phyloP scores from a whole-genome alignment of 2,329 filamentous ascomycete species.

The Colletotrichum orchidophilum region DNA sequence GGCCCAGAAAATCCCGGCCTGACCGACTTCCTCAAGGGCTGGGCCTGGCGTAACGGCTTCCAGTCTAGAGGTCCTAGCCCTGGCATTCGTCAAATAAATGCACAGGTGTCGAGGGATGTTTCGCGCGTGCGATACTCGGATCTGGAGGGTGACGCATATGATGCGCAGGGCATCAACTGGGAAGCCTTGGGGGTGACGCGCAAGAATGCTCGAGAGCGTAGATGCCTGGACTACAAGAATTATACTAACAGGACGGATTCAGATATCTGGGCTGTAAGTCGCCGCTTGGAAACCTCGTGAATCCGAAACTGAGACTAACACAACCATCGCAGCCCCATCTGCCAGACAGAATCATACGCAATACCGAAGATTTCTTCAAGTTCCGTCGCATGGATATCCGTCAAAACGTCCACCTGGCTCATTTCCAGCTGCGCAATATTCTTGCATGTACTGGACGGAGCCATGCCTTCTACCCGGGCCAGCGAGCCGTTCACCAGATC shows the following conservation, averaged over 20 bases:
- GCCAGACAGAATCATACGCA: conserved; percentile 47
- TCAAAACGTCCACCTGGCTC: conserved; percentile 63
- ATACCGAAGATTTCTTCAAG: conserved; percentile 62
- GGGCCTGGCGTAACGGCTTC: conserved; percentile 48
- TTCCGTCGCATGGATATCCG: conserved; percentile 67
- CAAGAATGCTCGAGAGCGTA: conserved; percentile 55
- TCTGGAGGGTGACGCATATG: conserved; percentile 63
- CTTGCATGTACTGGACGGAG: conserved; percentile 65
- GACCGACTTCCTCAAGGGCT: conserved; percentile 59
- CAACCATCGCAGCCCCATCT: conserved; percentile 32
- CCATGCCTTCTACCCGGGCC: conserved; percentile 65
- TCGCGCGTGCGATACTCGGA: conserved; percentile 48
- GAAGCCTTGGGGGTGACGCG: conserved; percentile 60
- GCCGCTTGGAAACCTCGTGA: neutral
- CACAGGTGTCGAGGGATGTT: conserved; percentile 40
- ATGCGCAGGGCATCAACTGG: conserved; percentile 71
- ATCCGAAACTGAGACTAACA: conserved; percentile 9
- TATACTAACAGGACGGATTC: conserved; percentile 63
- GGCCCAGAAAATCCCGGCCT: conserved; percentile 61
- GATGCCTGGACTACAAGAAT: conserved; percentile 62
- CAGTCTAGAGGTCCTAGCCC: conserved; percentile 30
- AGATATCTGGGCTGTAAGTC: conserved; percentile 59
- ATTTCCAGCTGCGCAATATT: conserved; percentile 73
- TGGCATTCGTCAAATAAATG: conserved; percentile 45
- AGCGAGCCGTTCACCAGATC: conserved; percentile 59